Base-by-base conservation (phyloP, 495 filamentous ascomycete species). In the Podospora fimiseda region DNA sequence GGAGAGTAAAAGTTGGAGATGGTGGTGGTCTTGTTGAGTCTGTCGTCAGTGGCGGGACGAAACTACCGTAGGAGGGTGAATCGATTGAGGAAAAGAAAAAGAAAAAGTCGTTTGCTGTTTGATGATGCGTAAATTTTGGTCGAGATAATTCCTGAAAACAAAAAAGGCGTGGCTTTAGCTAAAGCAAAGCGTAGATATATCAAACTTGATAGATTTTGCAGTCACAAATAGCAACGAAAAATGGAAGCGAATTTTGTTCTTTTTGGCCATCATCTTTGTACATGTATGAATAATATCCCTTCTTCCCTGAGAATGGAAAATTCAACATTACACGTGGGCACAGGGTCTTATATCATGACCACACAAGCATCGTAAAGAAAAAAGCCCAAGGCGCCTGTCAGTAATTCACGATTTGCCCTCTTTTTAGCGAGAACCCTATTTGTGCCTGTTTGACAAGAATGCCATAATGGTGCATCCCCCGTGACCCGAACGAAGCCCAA, bases 391-490 rank as follows among this genome's bases (percentile, higher is more conserved):
- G 23, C 44, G 44, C 54, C 36, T 53, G 53, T 63, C 57, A 52
- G 50, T 53, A 56, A 48, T 54, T 58, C 46, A 58, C 55, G 52
- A 58, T 60, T 64, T 43, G 38, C 51, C 46, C 58, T 11, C 45
- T 63, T 55, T 63, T 52, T 59, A 54, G 50, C 50, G 62, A 65
- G 63, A 70, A 68, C 68, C 60, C 72, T 70, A 67, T 67, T 65
- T 64, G 60, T 66, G 67, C 66, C 70, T 69, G 67, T 66, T 53
- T 71, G 68, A 75, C 72, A 73, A 71, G 62, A 67, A 71, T 72
- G 73, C 69, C 69, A 68, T 11, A 5, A 11, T 33, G 11, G 27
- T 70, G 63, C 69, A 67, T 70, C 68, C 69, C 62, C 63, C 67
- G 67, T 68, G 62, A 23, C 21, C 44, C 65, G 68, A 62, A 67